Evolutionary conservation across 495 filamentous ascomycete species (phyloP).

Genomic region (Penicillium atrosanguineum): DNA sequence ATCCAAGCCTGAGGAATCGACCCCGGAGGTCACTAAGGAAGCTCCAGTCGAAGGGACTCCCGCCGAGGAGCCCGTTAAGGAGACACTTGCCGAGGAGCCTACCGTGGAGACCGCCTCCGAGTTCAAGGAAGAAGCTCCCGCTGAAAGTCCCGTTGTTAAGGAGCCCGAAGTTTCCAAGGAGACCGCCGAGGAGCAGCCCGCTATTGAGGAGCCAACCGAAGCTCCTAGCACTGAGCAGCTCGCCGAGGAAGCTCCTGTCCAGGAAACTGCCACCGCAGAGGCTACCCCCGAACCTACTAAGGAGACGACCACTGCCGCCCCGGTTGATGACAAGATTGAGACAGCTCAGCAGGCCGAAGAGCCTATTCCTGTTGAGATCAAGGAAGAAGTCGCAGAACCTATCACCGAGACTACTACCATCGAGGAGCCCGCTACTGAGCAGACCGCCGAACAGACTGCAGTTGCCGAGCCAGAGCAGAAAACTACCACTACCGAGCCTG

Average conservation of each 20-base stretch:
- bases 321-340: background rate
- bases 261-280: conserved; percentile 6
- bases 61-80: conserved; percentile 13
- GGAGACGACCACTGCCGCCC: conserved; percentile 4
- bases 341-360: background rate
- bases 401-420: conserved; percentile 2
- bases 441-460: conserved; percentile 1
- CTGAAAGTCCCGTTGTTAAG: background rate
- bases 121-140: conserved; percentile 1
- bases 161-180: conserved; percentile 4
- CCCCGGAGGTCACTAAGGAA: conserved; percentile 2
- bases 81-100: conserved; percentile 8
- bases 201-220: conserved; percentile 10
- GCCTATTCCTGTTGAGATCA: background rate
- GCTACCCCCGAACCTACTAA: conserved; percentile 2
- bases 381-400: conserved; percentile 8
- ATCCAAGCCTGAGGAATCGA: conserved; percentile 1
- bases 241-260: conserved; percentile 5
- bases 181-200: conserved; percentile 9
- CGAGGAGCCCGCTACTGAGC: conserved; percentile 12
- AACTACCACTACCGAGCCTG: background rate
- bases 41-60: conserved; percentile 9
- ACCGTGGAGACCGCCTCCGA: conserved; percentile 8
- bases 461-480: background rate
- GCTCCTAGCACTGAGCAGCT: background rate